Base-by-base conservation (phyloP, 1,284 basidiomycete genomes). In the Moniliella sp. region DNA sequence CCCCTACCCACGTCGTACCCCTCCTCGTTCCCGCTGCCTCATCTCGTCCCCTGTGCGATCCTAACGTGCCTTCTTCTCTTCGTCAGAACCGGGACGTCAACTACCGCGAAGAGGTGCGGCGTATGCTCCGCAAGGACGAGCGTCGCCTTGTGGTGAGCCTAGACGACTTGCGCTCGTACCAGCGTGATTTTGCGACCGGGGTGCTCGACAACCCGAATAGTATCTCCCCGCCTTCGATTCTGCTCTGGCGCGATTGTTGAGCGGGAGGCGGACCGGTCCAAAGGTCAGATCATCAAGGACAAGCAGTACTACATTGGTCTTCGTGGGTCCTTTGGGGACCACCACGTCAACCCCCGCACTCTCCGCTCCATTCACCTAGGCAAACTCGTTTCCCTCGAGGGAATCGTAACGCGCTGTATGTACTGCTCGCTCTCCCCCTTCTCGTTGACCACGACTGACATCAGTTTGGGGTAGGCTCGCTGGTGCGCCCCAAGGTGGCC, bases 401-500 rank as follows among this genome's bases (percentile, higher is more conserved):
- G 91, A 18, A 99, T 99, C 56, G 83, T 99, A 37, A 97, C 91
- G 2, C 73, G 88, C 42, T 97, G 88, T 69, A 32, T 40, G 66
- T 33, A 13, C 14, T 3, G 2, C 15, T 5, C 8, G 17, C 25
- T n/a, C 23, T 11, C 16, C 15, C 15, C 13, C 21, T 18, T 21
- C 10, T 3, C 13, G 1, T 11, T 8, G 17, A 23, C 5, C 9
- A 17, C 17, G 27, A 12, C 23, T 33, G 12, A 23, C 9, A 4
- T 8, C 14, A 15, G 28, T 23, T 14, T n/a, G n/a, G n/a, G n/a
- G n/a, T n/a, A 69, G 67, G 68, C 64, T 94, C 86, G 7, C 75
- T 99, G 36, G 91, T 97, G 29, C 78, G 91, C 25, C 91, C 91
- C 17, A 99, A 97, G 66, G 86, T 99, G 76, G 70, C 88, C 61